Base-by-base conservation (phyloP, 2,329 filamentous ascomycete genomes). In the Cercospora sp. region DNA sequence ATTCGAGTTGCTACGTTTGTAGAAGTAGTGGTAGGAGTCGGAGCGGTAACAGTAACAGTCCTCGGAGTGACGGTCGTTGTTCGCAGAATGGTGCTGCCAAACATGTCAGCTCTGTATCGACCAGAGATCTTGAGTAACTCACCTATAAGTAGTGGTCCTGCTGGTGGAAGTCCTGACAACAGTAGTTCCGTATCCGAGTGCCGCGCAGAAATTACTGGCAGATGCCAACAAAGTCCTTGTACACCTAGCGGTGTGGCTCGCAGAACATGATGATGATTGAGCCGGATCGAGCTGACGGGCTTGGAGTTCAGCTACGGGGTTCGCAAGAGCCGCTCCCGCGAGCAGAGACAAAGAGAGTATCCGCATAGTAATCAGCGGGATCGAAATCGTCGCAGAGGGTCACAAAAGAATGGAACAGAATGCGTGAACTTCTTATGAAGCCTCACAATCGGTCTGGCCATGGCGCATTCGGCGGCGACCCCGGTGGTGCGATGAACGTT, bases 181-280 rank as follows among this genome's bases (percentile, higher is more conserved):
- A 36, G 57, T 60, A 13, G 57, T 60, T 31, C 57, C 57, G 40
- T 18, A 60, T 16, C 57, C 57, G 26, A 60, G 57, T 13, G 28
- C 12, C 30, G 57, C 57, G 31, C 57, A 60, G 57, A 60, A 60
- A 23, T 30, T 60, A 8, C 57, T 31, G 31, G 57, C 57, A 3
- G 57, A 60, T 13, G 57, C 28, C 57, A 60, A 33, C 57, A 60
- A 23, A 5, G 57, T 60, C 6, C 28, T 60, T 60, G 16, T 60
- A 60, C 57, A 60, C 31, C 12, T 16, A 31, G 26, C 28, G 31
- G 57, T 60, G 31, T 60, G 31, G 31, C 57, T 60, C 28, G 16
- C 31, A 36, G 57, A 60, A 28, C 57, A 60, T 36, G 57, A 60
- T 36, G 57, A 40, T 23, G 57, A 60, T 23, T 60, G 57, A 13